A percentile compares a stretch with the other conserved stretches of the same genome.
These are phyloP conservation scores for Trichoderma endophyticum DNA, from an alignment of 2,329 filamentous ascomycete species.

Conservation along the genomic window DNA sequence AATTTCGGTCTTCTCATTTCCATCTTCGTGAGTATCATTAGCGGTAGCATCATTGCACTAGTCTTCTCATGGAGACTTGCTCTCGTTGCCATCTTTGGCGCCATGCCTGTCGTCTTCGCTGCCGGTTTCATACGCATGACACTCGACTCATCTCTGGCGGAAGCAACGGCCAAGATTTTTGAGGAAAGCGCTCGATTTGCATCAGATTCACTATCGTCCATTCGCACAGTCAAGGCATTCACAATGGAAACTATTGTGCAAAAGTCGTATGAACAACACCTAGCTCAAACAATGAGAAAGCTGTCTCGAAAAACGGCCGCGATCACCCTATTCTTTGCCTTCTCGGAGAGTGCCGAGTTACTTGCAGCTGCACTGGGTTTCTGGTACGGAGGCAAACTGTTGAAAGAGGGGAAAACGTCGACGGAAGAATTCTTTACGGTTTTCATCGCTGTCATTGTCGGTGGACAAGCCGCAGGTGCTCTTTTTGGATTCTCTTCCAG, in stretches of 20 bases:
- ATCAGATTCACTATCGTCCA: neutral
- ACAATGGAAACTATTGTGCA: neutral
- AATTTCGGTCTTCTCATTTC: neutral
- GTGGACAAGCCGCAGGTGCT: neutral
- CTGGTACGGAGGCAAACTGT: neutral
- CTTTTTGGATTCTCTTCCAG: neutral
- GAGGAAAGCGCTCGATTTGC: neutral
- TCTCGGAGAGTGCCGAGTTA: neutral
- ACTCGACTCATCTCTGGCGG: neutral
- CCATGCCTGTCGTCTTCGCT: neutral
- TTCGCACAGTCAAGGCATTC: neutral
- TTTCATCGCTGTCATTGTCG: neutral
- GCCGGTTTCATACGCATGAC: neutral
- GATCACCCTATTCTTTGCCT: neutral
- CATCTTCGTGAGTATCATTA: neutral
- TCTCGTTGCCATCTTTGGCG: neutral
- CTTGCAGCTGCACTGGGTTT: neutral
- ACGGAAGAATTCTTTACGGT: neutral
- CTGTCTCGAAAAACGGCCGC: neutral
- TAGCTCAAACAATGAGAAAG: neutral
- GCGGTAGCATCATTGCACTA: neutral
- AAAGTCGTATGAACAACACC: neutral
- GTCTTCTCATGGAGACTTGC: neutral
- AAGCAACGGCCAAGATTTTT: neutral
- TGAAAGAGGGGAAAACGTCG: neutral